phyloP scores from a whole-genome alignment of 2,329 filamentous ascomycete genomes.

The Trichoderma guizhouense region DNA sequence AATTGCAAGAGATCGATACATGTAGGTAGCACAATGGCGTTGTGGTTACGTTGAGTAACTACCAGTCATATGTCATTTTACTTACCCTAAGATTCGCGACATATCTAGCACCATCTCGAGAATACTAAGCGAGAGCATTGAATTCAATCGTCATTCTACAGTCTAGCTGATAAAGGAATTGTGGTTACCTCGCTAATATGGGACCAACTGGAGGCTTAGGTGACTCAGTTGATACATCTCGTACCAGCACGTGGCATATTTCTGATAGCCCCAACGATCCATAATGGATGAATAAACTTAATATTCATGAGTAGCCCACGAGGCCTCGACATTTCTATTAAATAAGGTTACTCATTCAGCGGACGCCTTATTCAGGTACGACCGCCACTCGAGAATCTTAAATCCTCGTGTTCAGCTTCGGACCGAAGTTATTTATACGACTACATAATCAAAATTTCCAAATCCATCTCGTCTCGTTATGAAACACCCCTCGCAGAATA shows the following conservation, averaged over 20 bases:
- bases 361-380: not conserved
- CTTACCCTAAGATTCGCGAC: not conserved
- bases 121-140: not conserved
- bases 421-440: not conserved
- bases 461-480: not conserved
- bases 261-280: too few relatives aligned
- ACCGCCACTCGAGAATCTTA: not conserved
- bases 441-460: not conserved
- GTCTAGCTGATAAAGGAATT: not conserved
- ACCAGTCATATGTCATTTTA: not conserved
- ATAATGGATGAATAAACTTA: too few relatives aligned
- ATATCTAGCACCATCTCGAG: not conserved
- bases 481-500: not conserved
- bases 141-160: not conserved
- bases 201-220: rapidly evolving
- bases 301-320: not conserved
- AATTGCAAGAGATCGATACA: not conserved
- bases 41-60: not conserved
- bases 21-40: not conserved
- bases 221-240: not conserved
- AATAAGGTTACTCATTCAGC: not conserved
- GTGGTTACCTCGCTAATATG: rapidly evolving
- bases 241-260: not conserved
- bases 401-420: not conserved
- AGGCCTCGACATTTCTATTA: not conserved